Evolutionary conservation across 2,329 filamentous ascomycete species (phyloP), one percentile per base, ranked within the genome.

Genomic region (Furcasterigmium sp.): DNA sequence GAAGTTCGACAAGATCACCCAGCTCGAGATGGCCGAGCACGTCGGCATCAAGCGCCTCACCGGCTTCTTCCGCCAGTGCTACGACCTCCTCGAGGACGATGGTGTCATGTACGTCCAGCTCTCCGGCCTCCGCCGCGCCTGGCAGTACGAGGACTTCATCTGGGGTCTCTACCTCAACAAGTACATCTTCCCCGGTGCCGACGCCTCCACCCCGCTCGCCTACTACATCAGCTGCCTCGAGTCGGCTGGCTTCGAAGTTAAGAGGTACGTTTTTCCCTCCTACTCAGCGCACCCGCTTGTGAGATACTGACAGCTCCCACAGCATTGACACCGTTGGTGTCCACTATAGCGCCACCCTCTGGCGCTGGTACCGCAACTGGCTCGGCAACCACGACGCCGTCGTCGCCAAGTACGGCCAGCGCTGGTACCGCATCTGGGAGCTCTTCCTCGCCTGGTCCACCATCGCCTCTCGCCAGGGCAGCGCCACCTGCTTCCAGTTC

Each of bases 161-260:
- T 97, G 93, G 93, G 93, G 93, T 63, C 78, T 97, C 37, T 97
- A 96, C 79, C 95, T 97, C 90, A 97, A 97, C 84, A 96, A 95
- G 75, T 95, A 97, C 69, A 78, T 97, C 65, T 97, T 97, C 80
- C 93, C 91, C 26, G 93, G 93, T 62, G 93, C 93, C 41, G 93
- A 97, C 62, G 93, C 93, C 41, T 95, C 88, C 35, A 95, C 90
- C 46, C 93, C 93, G 41, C 82, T 98, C 39, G 89, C 88, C 54
- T 93, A 84, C 68, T 88, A 93, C 57, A 75, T 95, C 55, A 82
- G 89, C 65, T 82, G 82, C 61, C 79, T 96, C 17, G 93, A 98
- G 72, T 83, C 78, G 45, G 85, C 87, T 50, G 89, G 89, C 29
- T 56, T 89, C 57, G 93, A 97, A 68, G 73, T 97, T 65, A 97